Conservation (phyloP, 805 yeast species). For the Candida nemodendra region DNA sequence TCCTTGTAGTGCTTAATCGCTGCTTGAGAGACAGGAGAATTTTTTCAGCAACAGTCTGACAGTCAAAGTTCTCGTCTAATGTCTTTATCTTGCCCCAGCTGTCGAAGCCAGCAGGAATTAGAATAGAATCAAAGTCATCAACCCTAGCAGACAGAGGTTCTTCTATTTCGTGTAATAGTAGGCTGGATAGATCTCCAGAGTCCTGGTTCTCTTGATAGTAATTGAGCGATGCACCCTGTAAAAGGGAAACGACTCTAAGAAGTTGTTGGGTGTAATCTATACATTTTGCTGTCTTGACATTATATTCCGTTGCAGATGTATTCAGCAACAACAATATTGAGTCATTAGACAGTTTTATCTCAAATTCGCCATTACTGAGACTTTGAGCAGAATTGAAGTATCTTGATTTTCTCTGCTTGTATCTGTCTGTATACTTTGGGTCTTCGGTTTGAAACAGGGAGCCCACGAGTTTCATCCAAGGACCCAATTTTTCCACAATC, state of each 20-base stretch:
- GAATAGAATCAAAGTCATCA: conserved; percentile 18
- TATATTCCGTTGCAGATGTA: conserved; percentile 16
- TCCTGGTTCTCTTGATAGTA: conserved; percentile 7
- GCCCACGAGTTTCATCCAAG: conserved; percentile 1
- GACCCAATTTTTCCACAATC: background rate
- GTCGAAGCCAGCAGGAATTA: conserved; percentile 52
- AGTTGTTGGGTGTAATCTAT: conserved; percentile 29
- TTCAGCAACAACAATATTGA: conserved; percentile 9
- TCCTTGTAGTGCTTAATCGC: too few species aligned
- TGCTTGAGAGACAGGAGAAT: too few species aligned
- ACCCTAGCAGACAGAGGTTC: conserved; percentile 5
- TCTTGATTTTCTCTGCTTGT: background rate
- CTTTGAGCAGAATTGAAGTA: background rate
- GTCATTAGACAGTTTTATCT: background rate
- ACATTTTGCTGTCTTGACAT: conserved; percentile 13
- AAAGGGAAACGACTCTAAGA: conserved; percentile 18
- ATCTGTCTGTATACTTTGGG: background rate
- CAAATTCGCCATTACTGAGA: background rate
- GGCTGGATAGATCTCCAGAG: background rate
- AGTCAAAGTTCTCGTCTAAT: conserved; percentile 34
- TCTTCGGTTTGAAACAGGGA: background rate
- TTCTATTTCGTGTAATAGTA: background rate
- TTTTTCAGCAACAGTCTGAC: conserved; percentile 11
- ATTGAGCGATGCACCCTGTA: conserved; percentile 11
- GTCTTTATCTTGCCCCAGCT: conserved; percentile 48